Evolutionary conservation across 2,329 filamentous ascomycete genomes (phyloP), one percentile per base, ranked within the genome.

Genomic region (Zymoseptoria tritici): DNA sequence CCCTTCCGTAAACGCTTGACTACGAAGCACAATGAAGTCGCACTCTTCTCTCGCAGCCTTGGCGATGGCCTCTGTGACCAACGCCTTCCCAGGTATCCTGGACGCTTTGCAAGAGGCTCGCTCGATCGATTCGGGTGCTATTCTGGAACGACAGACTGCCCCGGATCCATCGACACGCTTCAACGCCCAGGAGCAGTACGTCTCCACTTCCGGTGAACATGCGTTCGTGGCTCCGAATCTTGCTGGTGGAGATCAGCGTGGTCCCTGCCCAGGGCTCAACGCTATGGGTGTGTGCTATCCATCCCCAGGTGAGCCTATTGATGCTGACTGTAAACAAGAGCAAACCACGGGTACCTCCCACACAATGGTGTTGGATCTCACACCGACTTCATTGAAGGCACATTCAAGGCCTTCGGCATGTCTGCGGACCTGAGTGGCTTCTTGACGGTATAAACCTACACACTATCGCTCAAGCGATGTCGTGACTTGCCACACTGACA

Each of bases 351-450:
- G n/a, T 58, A 68, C 55, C 62, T 73, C 1, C 71, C 72, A 4
- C 70, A 68, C 57, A 71, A 73, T 50, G 72, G 71, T 42, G 61
- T 69, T 16, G 72, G 66, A n/a, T 72, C 71, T 21, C 71, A 73
- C 56, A 42, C 65, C 21, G 67, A 75, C 50, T 72, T 74, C 61
- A 63, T 72, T 56, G 63, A 68, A 11, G 69, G 62, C 11, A 70
- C 67, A 1, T 60, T 58, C 13, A 57, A 62, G 5, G 46, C 20
- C 16, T 49, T 49, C 9, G 46, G 46, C 46, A 49, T 49, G 46
- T 16, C 46, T 42, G 11, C 26, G 26, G 53, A 71, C 29, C 60
- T 71, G 36, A 63, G 60, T 21, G 54, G 60, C 49, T 66, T 70
- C 54, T 63, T 71, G 46, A 49, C 46, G 46, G 46, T 49, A 49